Percentiles rank a stretch among this genome's conserved stretches.
These are phyloP conservation scores for Trametopsis cervina DNA, from an alignment of 768 basidiomycete species.

Conservation along the genomic window DNA sequence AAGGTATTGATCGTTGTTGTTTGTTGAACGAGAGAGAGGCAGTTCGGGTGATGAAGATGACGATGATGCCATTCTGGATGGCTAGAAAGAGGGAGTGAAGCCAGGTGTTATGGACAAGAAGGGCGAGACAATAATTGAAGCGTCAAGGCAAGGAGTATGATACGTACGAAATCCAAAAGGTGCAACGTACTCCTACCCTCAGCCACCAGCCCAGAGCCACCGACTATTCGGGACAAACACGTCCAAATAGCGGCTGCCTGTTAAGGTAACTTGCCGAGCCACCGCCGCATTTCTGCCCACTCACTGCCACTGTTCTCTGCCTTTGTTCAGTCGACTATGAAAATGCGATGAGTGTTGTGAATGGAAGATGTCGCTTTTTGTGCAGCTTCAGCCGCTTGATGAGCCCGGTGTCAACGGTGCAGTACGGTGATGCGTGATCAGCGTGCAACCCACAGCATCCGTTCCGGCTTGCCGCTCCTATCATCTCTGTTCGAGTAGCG, in stretches of 20 bases:
- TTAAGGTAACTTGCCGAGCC: background rate
- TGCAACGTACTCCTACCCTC: slow-evolving; percentile 9
- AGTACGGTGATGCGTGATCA: background rate
- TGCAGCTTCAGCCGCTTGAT: too few species aligned
- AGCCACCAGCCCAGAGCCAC: slow-evolving; percentile 5
- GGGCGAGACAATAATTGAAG: slow-evolving; percentile 6
- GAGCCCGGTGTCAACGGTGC: too few species aligned
- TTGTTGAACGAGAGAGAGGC: slow-evolving; percentile 30
- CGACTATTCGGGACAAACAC: slow-evolving; percentile 4
- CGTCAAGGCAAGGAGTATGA: slow-evolving; percentile 15
- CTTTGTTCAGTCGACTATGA: background rate
- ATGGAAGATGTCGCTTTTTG: too few species aligned
- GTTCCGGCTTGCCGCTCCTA: too few species aligned
- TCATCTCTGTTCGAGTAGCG: too few species aligned
- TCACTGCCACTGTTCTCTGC: background rate
- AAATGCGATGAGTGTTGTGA: background rate
- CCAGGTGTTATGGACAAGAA: slow-evolving; percentile 18
- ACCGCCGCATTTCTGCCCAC: background rate
- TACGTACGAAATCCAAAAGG: background rate
- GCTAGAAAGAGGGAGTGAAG: slow-evolving; percentile 24
- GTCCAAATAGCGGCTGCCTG: slow-evolving; percentile 3
- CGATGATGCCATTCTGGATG: slow-evolving; percentile 57
- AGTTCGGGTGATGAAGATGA: slow-evolving; percentile 78
- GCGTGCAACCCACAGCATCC: background rate
- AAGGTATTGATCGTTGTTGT: slow-evolving; percentile 31